Conservation (phyloP, 192 early-diverging fungal genomes). For the Coemansia sp. region DNA sequence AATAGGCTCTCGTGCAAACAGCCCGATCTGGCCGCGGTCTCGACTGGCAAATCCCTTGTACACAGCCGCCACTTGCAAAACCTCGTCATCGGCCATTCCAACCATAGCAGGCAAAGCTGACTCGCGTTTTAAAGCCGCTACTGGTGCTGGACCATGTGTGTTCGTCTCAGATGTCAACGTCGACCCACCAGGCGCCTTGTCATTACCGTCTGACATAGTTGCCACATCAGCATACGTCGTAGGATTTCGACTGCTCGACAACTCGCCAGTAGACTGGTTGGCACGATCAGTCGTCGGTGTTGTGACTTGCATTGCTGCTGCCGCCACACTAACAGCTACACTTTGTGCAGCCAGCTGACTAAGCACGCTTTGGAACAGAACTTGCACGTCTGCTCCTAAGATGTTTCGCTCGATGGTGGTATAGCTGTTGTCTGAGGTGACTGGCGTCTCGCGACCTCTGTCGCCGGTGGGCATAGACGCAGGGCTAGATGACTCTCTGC, state of each 20-base stretch:
- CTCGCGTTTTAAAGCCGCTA: neutral
- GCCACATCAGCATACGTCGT: neutral
- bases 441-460: conserved; percentile 19
- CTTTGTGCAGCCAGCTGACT: conserved; percentile 52
- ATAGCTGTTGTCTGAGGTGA: conserved; percentile 26
- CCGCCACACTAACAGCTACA: conserved; percentile 25
- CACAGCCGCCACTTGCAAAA: conserved; percentile 5
- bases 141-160: neutral
- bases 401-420: conserved; percentile 43
- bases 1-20: conserved; percentile 38
- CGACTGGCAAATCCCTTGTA: conserved; percentile 27
- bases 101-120: conserved; percentile 20
- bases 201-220: neutral
- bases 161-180: neutral
- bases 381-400: conserved; percentile 46
- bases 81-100: conserved; percentile 11
- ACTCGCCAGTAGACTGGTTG: neutral
- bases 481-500: conserved; percentile 46
- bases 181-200: neutral
- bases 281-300: neutral
- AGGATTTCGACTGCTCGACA: neutral
- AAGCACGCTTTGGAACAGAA: conserved; percentile 52
- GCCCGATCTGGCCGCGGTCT: conserved; percentile 31
- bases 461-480: conserved; percentile 19
- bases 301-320: conserved; percentile 4